These are phyloP conservation scores for Colletotrichum limetticola DNA, from an alignment of 2,329 filamentous ascomycete species.

Conservation along the genomic window DNA sequence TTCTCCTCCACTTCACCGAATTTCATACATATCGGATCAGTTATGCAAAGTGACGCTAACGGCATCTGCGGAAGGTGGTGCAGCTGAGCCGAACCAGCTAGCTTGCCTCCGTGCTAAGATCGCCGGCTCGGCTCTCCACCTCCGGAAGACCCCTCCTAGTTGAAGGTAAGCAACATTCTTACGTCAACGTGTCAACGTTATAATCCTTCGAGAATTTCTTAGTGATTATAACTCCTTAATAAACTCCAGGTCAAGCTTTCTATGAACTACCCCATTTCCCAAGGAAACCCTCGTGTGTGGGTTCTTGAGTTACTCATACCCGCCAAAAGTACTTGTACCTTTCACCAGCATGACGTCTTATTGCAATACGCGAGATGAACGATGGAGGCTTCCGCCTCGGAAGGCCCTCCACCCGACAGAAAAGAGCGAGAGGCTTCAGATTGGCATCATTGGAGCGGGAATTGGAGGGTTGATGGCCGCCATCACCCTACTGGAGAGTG, in stretches of 20 bases:
- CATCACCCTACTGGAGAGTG: neutral
- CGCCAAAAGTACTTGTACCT: neutral
- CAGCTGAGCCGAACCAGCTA: neutral
- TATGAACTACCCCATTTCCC: no score
- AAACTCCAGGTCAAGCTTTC: no score
- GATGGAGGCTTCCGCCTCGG: neutral
- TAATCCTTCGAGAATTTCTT: no score
- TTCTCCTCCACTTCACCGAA: neutral
- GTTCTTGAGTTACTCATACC: neutral
- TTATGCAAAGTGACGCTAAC: neutral
- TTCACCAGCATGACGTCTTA: neutral
- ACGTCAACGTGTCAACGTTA: no score
- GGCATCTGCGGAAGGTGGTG: neutral
- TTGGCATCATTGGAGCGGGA: neutral
- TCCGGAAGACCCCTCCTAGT: neutral
- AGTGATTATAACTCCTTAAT: no score
- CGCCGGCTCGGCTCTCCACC: conserved; percentile 6
- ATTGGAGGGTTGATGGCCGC: conserved; percentile 1
- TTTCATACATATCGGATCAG: neutral
- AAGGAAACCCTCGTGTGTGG: neutral
- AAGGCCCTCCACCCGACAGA: neutral
- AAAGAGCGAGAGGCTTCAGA: neutral
- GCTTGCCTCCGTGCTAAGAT: neutral
- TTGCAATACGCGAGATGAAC: neutral
- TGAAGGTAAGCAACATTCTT: neutral